Evolutionary conservation across 192 early-diverging fungal species (phyloP).

Genomic region (Cetraspora pellucida): DNA sequence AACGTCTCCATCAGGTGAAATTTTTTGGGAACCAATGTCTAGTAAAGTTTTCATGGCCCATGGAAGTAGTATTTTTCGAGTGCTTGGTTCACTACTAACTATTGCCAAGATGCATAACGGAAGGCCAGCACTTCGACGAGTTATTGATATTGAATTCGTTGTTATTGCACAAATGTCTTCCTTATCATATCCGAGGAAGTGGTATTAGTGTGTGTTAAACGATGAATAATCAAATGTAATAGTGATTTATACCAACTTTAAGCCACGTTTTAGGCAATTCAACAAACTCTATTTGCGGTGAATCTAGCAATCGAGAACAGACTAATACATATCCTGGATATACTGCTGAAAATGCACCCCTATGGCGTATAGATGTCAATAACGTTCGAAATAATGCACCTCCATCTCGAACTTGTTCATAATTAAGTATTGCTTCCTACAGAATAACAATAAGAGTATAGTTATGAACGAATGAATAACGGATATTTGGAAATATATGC

Average conservation of each 20-base stretch:
- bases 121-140: constrained; percentile 87
- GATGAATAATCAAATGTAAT: neutral
- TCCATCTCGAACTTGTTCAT: constrained; percentile 35
- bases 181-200: constrained; percentile 12
- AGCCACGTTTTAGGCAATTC: constrained; percentile 73
- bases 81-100: constrained; percentile 67
- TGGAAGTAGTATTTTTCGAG: constrained; percentile 60
- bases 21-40: constrained; percentile 53
- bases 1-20: constrained; percentile 23
- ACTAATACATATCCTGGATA: constrained; percentile 76
- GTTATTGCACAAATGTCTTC: constrained; percentile 75
- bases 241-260: constrained; percentile 18
- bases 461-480: too few relatives aligned
- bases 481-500: too few relatives aligned
- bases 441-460: neutral
- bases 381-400: constrained; percentile 58
- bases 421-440: constrained; percentile 25
- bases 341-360: constrained; percentile 89
- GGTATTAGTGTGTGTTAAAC: neutral
- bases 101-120: constrained; percentile 87
- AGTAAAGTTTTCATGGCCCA: constrained; percentile 72
- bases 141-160: constrained; percentile 80
- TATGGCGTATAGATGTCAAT: constrained; percentile 81
- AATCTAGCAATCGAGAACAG: constrained; percentile 69
- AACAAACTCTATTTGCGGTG: constrained; percentile 52